A percentile compares a stretch with the other conserved stretches of the same genome.
phyloP scores from a whole-genome alignment of 257 asterid species.

The Asclepias syriaca region DNA sequence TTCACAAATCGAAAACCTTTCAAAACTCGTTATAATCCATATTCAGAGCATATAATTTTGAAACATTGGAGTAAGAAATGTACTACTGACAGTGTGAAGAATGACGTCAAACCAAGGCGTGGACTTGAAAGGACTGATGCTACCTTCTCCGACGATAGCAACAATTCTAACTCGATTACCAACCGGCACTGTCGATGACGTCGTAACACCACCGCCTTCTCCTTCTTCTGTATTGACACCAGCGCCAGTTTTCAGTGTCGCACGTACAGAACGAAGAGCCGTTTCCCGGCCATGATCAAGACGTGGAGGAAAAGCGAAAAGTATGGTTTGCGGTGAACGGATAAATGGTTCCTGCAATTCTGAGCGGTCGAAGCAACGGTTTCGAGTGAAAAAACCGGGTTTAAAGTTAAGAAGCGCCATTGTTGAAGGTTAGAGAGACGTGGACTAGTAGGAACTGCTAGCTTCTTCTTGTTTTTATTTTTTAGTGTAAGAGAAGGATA shows the following conservation, averaged over 20 bases:
- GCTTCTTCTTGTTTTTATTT: too few species aligned
- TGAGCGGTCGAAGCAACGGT: background rate
- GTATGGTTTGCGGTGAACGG: background rate
- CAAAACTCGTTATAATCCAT: background rate
- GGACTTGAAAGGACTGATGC: slow-evolving; percentile 76
- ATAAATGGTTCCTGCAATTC: background rate
- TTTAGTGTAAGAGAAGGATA: too few species aligned
- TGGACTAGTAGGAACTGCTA: too few species aligned
- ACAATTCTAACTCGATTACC: slow-evolving; percentile 56
- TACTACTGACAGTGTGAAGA: slow-evolving; percentile 78
- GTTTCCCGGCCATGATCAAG: background rate
- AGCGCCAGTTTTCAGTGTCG: background rate
- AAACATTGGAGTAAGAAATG: background rate
- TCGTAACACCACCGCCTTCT: slow-evolving; percentile 17
- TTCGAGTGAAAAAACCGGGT: slow-evolving; percentile 5
- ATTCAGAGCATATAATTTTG: background rate
- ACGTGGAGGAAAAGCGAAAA: background rate
- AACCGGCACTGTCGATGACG: slow-evolving; percentile 21
- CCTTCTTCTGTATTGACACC: slow-evolving; percentile 4
- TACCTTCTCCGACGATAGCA: slow-evolving; percentile 73
- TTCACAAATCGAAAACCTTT: background rate
- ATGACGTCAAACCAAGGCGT: slow-evolving; percentile 86
- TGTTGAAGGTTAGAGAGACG: slow-evolving; percentile 6
- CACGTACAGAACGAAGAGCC: background rate
- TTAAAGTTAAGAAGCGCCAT: background rate